Evolutionary conservation across 345 rosid genomes (phyloP), one percentile per base, ranked within the genome.

Genomic region (Sapria himalayana): DNA sequence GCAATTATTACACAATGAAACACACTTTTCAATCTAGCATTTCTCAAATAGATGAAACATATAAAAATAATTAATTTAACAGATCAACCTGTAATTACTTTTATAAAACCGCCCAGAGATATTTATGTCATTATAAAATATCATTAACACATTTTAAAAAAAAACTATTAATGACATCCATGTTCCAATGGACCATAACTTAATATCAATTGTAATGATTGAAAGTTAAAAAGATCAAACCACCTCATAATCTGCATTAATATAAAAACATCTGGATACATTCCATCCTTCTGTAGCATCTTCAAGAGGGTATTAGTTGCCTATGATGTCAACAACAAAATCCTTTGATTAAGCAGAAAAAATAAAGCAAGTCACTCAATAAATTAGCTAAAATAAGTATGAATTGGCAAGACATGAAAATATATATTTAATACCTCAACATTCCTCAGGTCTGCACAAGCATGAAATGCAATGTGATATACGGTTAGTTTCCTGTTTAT

Each of bases 391-490:
- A 43, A 38, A 48, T 21, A 60, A 49, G 19, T 16, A n/a, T 25
- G 32, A 19, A 25, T 17, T 11, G n/a, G n/a, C n/a, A n/a, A n/a
- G n/a, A n/a, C n/a, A n/a, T 7, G 21, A 35, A 51, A 45, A 60
- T 49, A 23, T 35, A 46, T 46, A 22, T 25, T 29, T 22, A 27
- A 50, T 76, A 89, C 95, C 73, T 76, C 61, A 25, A 79, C 79
- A 60, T 82, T 70, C 55, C 49, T 59, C 19, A 82, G 72, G 25
- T 79, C 76, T n/a, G 92, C 94, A 59, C 66, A 73, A 43, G 98
- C 95, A 53, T 63, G 68, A 54, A 74, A 59, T 15, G 98, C 98
- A 47, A 66, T 76, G 54, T 89, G 93, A 57, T 67, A 74, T 16
- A 82, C 79, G 19, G 93, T 71, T 37, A 82, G 51, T 39, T 57